Evolutionary conservation across 1,139 yeast species (phyloP), one percentile per base, ranked within the genome.

Genomic region (Hemisphaericaspora xylanilytica): DNA sequence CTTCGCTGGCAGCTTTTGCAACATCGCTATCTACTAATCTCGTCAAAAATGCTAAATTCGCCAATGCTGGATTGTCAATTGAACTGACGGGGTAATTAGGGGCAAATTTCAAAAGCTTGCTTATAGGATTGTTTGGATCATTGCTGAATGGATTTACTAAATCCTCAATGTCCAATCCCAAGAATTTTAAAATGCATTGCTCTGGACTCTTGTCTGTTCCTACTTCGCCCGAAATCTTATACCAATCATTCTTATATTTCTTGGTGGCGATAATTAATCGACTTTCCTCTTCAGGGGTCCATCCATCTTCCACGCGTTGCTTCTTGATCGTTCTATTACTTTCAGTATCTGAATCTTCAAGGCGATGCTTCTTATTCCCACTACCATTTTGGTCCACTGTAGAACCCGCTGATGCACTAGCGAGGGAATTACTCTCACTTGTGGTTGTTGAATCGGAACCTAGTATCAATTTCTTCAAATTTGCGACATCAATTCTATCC

Each of bases 61-160:
- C 84, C 67, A 92, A 75, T 3, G 92, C 90, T 1, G 99, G 98
- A 58, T 92, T 92, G 52, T 92, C 97, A 20, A 83, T 79, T 32
- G 88, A 78, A 37, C 88, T 80, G 34, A 87, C 82, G 6, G 97
- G 96, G 41, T 90, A 73, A 55, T 84, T 84, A 3, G 94, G 82
- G 3, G 92, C 84, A 60, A 77, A 89, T 55, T 83, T 85, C 49
- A 90, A 70, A n/a, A 95, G 84, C 26, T 57, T 49, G 27, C 71
- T 66, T 13, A 69, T 69, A 12, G 67, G 28, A 12, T 12, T 25
- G 9, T 25, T 67, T 32, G 66, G 68, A 40, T 63, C 66, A 35
- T 81, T 62, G 37, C 56, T 56, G 50, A 76, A 81, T 40, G 81
- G 63, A 44, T 58, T 61, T 53, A 76, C 85, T 41, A 73, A 67